Conservation (phyloP, 345 rosid species). For the Linum tenue region DNA sequence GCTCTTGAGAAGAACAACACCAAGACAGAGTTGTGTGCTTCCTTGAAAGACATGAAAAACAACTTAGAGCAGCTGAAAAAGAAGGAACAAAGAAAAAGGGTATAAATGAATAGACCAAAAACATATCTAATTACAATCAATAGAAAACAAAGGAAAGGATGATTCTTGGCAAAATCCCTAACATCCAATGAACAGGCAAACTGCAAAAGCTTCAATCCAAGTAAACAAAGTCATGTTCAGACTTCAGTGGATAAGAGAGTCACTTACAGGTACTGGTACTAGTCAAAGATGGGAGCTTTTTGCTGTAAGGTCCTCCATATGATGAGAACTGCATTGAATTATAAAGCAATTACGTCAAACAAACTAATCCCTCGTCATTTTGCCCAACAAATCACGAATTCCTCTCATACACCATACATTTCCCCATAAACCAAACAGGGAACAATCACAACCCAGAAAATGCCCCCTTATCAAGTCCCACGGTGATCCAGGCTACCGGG, state of each 20-base stretch:
- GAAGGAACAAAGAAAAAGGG: slow-evolving; percentile 9
- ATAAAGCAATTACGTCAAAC: not conserved
- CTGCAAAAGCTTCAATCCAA: not conserved
- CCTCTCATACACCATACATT: not conserved
- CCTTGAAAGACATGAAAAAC: not conserved
- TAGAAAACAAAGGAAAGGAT: not conserved
- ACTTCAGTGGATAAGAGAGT: not conserved
- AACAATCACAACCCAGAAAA: too few relatives aligned
- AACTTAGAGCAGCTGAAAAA: slow-evolving; percentile 6
- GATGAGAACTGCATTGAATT: not conserved
- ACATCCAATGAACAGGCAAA: not conserved
- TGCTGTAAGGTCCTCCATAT: not conserved
- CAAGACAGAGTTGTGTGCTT: not conserved
- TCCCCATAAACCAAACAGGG: not conserved
- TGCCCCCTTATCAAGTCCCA: too few relatives aligned
- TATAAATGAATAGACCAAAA: slow-evolving; percentile 2
- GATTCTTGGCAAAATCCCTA: not conserved
- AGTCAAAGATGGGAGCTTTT: not conserved
- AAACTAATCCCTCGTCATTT: not conserved
- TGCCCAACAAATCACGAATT: too few relatives aligned
- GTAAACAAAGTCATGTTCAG: not conserved
- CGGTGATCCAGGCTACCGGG: too few relatives aligned
- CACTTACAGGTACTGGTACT: not conserved
- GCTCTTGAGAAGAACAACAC: not conserved
- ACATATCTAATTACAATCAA: not conserved